phyloP scores from a whole-genome alignment of 176 grass and related monocot genomes.

The Oryza punctata region DNA sequence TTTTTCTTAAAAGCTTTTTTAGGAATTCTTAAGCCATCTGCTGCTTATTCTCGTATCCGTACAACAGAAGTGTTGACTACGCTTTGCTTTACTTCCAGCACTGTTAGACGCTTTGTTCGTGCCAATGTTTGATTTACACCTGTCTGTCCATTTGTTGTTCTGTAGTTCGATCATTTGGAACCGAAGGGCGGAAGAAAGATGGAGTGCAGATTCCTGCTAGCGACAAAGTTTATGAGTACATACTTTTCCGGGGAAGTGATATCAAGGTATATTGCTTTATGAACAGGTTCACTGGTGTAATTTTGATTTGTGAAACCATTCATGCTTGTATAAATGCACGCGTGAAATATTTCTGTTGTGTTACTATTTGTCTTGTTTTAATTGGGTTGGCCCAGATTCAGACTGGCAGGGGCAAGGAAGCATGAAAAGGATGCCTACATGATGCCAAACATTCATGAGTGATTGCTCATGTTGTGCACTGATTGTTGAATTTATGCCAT shows the following conservation, averaged over 20 bases:
- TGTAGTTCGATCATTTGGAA: slow-evolving; percentile 86
- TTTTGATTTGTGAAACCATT: neutral
- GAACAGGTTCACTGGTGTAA: neutral
- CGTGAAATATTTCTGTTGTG: neutral
- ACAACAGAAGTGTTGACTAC: neutral
- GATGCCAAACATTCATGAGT: neutral
- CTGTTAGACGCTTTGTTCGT: neutral
- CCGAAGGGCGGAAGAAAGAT: slow-evolving; percentile 87
- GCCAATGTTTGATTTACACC: neutral
- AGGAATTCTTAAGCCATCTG: neutral
- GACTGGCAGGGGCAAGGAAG: neutral
- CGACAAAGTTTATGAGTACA: slow-evolving; percentile 81
- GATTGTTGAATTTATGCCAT: neutral
- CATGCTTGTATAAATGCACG: neutral
- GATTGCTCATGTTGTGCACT: neutral
- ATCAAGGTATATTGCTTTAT: slow-evolving; percentile 63
- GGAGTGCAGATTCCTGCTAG: slow-evolving; percentile 67
- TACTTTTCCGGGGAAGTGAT: slow-evolving; percentile 83
- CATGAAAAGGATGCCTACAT: neutral
- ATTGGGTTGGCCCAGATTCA: neutral
- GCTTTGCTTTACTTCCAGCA: neutral
- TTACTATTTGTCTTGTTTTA: neutral
- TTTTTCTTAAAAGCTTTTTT: neutral
- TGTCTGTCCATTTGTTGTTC: slow-evolving; percentile 6
- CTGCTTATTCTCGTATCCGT: neutral